Percentiles rank a stretch among this genome's conserved stretches.
These are phyloP conservation scores for Adiantum capillusveneris DNA, from an alignment of 75 land plant species.

Conservation along the genomic window DNA sequence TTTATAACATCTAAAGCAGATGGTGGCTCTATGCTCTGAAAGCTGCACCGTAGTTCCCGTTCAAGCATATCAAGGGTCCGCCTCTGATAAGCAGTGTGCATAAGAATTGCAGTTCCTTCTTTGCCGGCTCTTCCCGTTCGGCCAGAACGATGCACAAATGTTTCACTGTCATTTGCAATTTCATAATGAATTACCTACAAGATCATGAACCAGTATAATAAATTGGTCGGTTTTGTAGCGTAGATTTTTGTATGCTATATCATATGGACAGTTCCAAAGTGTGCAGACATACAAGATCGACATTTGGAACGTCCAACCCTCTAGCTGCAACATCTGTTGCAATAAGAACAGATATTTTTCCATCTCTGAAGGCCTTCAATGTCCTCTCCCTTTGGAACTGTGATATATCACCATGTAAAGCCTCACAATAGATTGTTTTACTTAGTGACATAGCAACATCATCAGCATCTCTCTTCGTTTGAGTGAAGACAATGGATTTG, in stretches of 20 bases:
- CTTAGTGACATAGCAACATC: slow-evolving; percentile 66
- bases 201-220: background rate
- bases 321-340: slow-evolving; percentile 96
- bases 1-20: slow-evolving; percentile 57
- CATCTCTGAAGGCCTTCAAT: slow-evolving; percentile 70
- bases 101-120: slow-evolving; percentile 71
- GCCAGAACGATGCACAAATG: slow-evolving; percentile 98
- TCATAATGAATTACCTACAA: slow-evolving; percentile 90
- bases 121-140: slow-evolving; percentile 99
- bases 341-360: slow-evolving; percentile 79
- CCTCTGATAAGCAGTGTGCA: slow-evolving; percentile 67
- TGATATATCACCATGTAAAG: slow-evolving; percentile 89
- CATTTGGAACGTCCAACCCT: slow-evolving; percentile 87
- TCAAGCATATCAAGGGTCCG: slow-evolving; percentile 72
- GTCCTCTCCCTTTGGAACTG: slow-evolving; percentile 85
- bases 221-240: too few relatives aligned
- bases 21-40: slow-evolving; percentile 66
- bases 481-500: slow-evolving; percentile 83
- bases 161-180: slow-evolving; percentile 89
- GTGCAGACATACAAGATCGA: slow-evolving; percentile 75
- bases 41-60: slow-evolving; percentile 82
- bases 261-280: too few relatives aligned
- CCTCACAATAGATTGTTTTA: slow-evolving; percentile 59
- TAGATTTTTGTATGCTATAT: too few relatives aligned
- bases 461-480: slow-evolving; percentile 91